A percentile compares a stretch with the other conserved stretches of the same genome.
Conservation (phyloP, 306 rosid genomes). For the Cucurbita maxima region DNA sequence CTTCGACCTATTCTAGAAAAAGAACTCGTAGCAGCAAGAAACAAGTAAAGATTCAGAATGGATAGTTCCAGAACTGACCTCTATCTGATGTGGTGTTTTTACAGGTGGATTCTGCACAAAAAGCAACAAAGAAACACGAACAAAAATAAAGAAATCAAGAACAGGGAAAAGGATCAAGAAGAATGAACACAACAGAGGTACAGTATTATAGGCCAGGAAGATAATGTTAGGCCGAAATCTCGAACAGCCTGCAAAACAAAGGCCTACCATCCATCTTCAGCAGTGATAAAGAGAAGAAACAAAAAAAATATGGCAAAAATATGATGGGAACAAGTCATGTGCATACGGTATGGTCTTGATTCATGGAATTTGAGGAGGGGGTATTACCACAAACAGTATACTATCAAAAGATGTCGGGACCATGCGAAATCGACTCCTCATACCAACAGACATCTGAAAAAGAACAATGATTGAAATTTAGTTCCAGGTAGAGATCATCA, state of each 20-base stretch:
- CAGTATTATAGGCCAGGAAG: slow-evolving; percentile 1
- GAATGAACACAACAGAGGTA: background rate
- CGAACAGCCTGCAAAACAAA: background rate
- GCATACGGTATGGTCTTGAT: background rate
- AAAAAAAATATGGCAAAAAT: slow-evolving; percentile 4
- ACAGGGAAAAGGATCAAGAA: background rate
- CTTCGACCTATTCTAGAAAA: background rate
- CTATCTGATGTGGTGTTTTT: background rate
- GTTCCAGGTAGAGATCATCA: slow-evolving; percentile 1
- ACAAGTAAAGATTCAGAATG: background rate
- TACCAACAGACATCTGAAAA: slow-evolving; percentile 2
- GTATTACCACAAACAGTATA: background rate
- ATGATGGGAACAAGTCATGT: background rate
- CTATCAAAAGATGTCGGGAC: background rate
- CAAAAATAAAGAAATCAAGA: background rate
- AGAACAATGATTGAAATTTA: slow-evolving; percentile 2
- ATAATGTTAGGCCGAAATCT: background rate
- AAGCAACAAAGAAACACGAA: background rate
- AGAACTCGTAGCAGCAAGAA: background rate
- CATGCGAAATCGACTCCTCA: slow-evolving; percentile 3
- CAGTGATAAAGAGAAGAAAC: background rate
- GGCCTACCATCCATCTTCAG: background rate
- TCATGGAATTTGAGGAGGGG: slow-evolving; percentile 5
- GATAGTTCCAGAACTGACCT: slow-evolving; percentile 2
- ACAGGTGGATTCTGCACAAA: slow-evolving; percentile 2